Base-by-base conservation (phyloP, 1,284 basidiomycete genomes). In the Ganoderma lucidum region DNA sequence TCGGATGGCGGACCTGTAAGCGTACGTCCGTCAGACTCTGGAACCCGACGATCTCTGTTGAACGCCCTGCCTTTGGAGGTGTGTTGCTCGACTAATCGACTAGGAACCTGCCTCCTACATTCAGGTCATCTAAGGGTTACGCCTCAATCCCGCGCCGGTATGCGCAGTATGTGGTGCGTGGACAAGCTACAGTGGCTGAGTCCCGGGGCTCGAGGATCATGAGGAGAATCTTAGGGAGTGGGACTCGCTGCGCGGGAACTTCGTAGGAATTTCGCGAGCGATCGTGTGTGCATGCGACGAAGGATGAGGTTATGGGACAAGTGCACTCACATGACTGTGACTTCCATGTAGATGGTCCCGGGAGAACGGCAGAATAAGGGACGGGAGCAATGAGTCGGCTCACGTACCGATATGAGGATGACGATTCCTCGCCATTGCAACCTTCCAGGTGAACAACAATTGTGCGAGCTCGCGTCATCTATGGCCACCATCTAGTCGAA, bases 1-100 rank as follows among this genome's bases (percentile, higher is more conserved):
- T 56, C 53, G 53, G 53, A 35, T 56, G 53, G 14, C 53, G 53
- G 53, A 10, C 28, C 53, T 51, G 48, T n/a, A 51, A 51, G 23
- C 12, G 14, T 8, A 28, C 30, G 32, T 35, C 30, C 30, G 3
- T 56, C 30, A 28, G 48, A 51, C 48, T 56, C 53, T 35, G 30
- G 53, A 17, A 32, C 30, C 23, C 4, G 53, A 32, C 30, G 53
- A 56, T 56, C 8, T 30, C 32, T 56, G 14, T 56, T 6, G 12
- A 6, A 56, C 17, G 15, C 15, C 32, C 6, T 14, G 6, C 30
- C 30, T 14, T 35, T 15, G 23, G 28, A 28, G 48, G 48, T 6
- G 23, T 19, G 53, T 14, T 56, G 1, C 30, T 32, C 2, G 23
- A 6, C 12, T 17, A 17, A 32, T 56, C 3, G 23, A 51, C 30